phyloP scores from a whole-genome alignment of 2,329 filamentous ascomycete genomes.

The Orbilia oligospora region DNA sequence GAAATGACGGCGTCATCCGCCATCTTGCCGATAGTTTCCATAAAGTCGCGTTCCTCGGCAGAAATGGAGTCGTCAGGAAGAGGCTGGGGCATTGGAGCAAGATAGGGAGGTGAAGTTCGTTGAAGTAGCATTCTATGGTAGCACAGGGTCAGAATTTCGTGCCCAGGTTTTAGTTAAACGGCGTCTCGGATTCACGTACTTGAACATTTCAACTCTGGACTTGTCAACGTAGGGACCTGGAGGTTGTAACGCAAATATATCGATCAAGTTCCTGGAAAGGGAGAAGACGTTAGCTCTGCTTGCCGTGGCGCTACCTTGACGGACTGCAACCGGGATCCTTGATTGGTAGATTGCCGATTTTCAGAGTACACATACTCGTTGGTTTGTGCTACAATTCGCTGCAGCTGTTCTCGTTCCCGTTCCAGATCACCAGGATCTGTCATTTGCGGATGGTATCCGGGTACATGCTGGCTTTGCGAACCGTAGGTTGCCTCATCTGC shows the following conservation, averaged over 20 bases:
- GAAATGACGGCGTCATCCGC: conserved; percentile 60
- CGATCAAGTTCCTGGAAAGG: conserved; percentile 53
- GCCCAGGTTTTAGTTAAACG: background rate
- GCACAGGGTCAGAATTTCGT: conserved; percentile 26
- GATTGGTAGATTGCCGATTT: conserved; percentile 50
- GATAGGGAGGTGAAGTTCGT: conserved; percentile 53
- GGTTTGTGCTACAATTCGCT: conserved; percentile 60
- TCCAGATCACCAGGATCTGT: conserved; percentile 60
- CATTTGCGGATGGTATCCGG: conserved; percentile 59
- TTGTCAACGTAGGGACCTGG: conserved; percentile 54
- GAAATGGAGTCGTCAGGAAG: conserved; percentile 60
- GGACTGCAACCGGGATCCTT: conserved; percentile 11
- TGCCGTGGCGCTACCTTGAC: conserved; percentile 8
- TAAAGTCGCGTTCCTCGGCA: conserved; percentile 59
- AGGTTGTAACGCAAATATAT: conserved; percentile 58
- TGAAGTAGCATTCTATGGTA: conserved; percentile 50
- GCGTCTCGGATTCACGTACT: conserved; percentile 32
- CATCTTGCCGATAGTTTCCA: conserved; percentile 59
- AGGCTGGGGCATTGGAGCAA: conserved; percentile 58
- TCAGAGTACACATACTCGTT: conserved; percentile 55
- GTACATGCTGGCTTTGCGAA: conserved; percentile 60
- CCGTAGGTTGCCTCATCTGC: conserved; percentile 56
- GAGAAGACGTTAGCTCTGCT: conserved; percentile 16
- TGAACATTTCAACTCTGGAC: conserved; percentile 58
- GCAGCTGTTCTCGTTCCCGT: conserved; percentile 60